Base-by-base conservation (phyloP, 331 rosid species). In the Erythrophleum ivorense region DNA sequence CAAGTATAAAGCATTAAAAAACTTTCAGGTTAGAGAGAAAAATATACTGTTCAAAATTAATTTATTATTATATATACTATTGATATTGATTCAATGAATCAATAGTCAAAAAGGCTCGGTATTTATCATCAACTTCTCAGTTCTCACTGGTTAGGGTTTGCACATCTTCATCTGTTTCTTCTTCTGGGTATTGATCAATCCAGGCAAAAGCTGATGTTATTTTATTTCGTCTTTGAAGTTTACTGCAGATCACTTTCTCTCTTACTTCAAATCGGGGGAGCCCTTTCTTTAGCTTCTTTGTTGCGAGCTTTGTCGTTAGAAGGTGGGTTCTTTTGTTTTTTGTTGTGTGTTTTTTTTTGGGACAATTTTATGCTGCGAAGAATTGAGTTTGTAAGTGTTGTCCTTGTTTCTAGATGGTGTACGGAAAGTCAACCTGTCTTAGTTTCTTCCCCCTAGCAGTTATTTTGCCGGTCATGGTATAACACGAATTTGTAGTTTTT, bases 101-200 rank as follows among this genome's bases (percentile, higher is more conserved):
- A 76, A 66, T 87, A 86, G 97, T 92, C 92, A 89, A 90, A 87
- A 87, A 65, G 83, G 54, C 78, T 74, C 40, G 38, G 83, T 81
- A 87, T 91, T 82, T 87, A 83, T 92, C 95, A 79, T 78, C 84
- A 63, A 36, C 78, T 88, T 69, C 77, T 63, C 79, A 41, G 82
- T 82, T 72, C 77, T 63, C 79, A 41, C 83, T 82, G 71, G 82
- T 84, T 91, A 92, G 98, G 98, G 97, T 91, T 92, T 77, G 76
- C 83, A 80, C 80, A 50, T 57, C 48, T 84, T 53, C 80, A 66
- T 66, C 84, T 52, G 78, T 80, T 87, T 83, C 85, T 72, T 78
- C 88, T 79, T 85, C 88, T 78, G 86, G 88, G 88, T 86, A 54
- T 82, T 80, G 79, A 82, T 88, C 73, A 53, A 19, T n/a, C 63